phyloP scores from a whole-genome alignment of 345 rosid species.

The Citrus inodora region DNA sequence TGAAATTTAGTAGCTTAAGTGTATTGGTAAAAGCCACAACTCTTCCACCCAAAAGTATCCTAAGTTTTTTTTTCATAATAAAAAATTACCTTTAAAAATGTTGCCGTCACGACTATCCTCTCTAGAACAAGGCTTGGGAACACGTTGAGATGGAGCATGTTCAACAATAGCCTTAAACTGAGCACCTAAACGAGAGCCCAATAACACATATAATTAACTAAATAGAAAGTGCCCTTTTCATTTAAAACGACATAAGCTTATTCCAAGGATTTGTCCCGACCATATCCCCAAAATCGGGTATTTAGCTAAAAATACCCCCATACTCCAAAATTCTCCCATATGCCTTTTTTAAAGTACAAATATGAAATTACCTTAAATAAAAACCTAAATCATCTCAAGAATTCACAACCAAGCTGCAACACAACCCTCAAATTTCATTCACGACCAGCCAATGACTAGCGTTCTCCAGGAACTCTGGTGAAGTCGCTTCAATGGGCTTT shows the following conservation, averaged over 20 bases:
- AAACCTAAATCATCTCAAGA: too few species aligned
- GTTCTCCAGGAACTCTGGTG: too few species aligned
- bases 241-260: too few species aligned
- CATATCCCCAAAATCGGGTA: too few species aligned
- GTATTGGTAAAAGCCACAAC: not conserved
- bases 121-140: slow-evolving; percentile 44
- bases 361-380: too few species aligned
- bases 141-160: slow-evolving; percentile 67
- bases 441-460: too few species aligned
- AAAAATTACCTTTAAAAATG: slow-evolving; percentile 36
- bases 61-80: not conserved
- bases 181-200: slow-evolving; percentile 30
- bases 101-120: slow-evolving; percentile 69
- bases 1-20: not conserved
- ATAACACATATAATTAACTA: not conserved
- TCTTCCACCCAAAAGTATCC: not conserved
- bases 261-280: too few species aligned
- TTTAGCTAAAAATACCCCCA: too few species aligned
- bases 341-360: too few species aligned
- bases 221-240: not conserved
- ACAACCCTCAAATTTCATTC: not conserved
- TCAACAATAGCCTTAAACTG: slow-evolving; percentile 67
- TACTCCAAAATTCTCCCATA: too few species aligned
- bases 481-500: too few species aligned
- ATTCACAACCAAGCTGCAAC: too few species aligned